Evolutionary conservation across 75 land plant species (phyloP), one percentile per base, ranked within the genome.

Genomic region (Adiantum capillusveneris): DNA sequence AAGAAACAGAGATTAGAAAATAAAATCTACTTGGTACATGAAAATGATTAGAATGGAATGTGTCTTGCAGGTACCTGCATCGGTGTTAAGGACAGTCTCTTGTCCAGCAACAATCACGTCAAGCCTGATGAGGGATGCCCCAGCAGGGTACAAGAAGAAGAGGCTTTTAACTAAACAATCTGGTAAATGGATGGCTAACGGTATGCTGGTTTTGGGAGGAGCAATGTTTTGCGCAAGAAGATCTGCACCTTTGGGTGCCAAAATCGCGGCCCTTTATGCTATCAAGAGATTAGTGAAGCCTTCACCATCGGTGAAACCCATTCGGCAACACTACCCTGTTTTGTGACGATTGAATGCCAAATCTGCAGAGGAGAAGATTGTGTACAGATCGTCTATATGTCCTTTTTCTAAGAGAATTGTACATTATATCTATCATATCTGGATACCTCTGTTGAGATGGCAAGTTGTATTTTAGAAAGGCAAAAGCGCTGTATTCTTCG

Each of bases 131-230:
- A 27, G 2, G 59, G 22, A 18, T 11, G 2, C 41, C 11, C 3
- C 34, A 58, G 1, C 37, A 9, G 37, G 43, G 5, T 27, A 24
- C 55, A 53, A 53, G 55, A 53, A 53, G 28, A 26, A 53, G 28
- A 53, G 25, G 3, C 28, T 53, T 14, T 53, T 25, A 13, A 53
- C 28, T 6, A 55, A 59, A 17, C 30, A 22, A 26, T 50, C 68
- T 0, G 44, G 49, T 29, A 84, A 66, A 44, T 37, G 73, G 75
- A 29, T 93, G 46, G 76, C 81, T 0, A 82, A 78, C 22, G 76
- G 95, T 1, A 55, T 93, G 64, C 58, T 93, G 41, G 60, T 93
- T 1, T 25, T 88, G 30, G 95, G 95, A 9, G 86, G 89, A 42
- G 69, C 79, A 0, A 50, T 85, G 29, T 78, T 79, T 51, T 60